Evolutionary conservation across 2,329 filamentous ascomycete genomes (phyloP).

Genomic region (Alternaria sp.): DNA sequence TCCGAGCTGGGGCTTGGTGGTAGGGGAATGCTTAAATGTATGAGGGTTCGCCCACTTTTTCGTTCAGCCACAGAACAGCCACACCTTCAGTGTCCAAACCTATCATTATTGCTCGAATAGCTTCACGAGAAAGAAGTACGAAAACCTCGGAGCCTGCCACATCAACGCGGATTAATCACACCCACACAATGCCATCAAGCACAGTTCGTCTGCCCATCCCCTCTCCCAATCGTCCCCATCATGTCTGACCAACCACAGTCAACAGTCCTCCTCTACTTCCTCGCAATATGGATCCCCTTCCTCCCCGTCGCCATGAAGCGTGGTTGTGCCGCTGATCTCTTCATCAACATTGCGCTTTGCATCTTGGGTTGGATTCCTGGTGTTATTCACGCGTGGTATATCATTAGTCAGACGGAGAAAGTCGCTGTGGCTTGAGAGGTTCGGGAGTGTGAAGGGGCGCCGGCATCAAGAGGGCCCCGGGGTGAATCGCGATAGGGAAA

Average conservation of each 20-base stretch:
- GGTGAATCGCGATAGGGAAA: neutral
- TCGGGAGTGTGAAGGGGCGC: neutral
- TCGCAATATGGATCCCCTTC: conserved; percentile 47
- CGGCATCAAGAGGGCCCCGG: too few relatives aligned
- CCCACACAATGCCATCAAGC: conserved; percentile 14
- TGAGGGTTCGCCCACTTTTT: neutral
- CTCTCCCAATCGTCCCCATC: too few relatives aligned
- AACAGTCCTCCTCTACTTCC: conserved; percentile 39
- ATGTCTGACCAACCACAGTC: neutral
- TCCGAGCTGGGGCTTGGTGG: neutral
- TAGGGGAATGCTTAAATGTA: neutral
- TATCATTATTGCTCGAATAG: too few relatives aligned
- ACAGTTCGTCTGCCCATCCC: conserved; percentile 5
- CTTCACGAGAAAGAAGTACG: neutral
- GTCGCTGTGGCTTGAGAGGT: neutral
- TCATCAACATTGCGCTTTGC: conserved; percentile 50
- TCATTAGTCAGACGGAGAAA: conserved; percentile 28
- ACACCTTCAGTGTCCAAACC: neutral
- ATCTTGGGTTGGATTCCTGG: conserved; percentile 46
- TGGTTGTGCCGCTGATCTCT: conserved; percentile 48
- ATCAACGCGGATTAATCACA: neutral
- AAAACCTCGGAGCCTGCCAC: neutral
- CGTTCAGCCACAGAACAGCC: neutral
- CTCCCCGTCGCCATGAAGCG: conserved; percentile 50
- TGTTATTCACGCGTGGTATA: conserved; percentile 38